Evolutionary conservation across 768 basidiomycete genomes (phyloP).

Genomic region (Suillus luteus): DNA sequence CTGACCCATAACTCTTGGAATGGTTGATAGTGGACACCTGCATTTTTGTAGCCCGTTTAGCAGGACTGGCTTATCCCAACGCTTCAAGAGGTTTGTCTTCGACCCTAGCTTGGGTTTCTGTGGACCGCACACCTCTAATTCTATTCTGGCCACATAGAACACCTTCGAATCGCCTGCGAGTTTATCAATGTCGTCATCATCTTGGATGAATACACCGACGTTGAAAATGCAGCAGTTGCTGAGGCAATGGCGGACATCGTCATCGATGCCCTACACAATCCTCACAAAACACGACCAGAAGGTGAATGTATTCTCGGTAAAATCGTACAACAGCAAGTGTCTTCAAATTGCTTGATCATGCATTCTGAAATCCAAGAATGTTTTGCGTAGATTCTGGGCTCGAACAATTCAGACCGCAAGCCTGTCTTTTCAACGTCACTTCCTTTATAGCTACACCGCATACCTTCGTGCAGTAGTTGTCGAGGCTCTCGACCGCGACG

Average conservation of each 20-base stretch:
- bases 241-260: conserved; percentile 12
- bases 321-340: conserved; percentile 16
- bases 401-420: conserved; percentile 4
- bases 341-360: not conserved
- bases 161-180: conserved; percentile 31
- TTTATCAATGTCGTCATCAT: conserved; percentile 35
- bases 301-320: conserved; percentile 17
- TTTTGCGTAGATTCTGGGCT: conserved; percentile 14
- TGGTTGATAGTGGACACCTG: not conserved
- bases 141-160: conserved; percentile 16
- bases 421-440: conserved; percentile 12
- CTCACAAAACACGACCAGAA: conserved; percentile 12
- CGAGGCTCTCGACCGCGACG: conserved; percentile 12
- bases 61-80: conserved; percentile 10
- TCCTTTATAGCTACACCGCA: conserved; percentile 8
- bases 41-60: conserved; percentile 9
- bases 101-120: not conserved
- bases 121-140: not conserved
- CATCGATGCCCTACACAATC: conserved; percentile 15
- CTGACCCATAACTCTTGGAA: not conserved
- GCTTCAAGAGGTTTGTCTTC: conserved; percentile 9
- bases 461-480: conserved; percentile 9
- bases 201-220: conserved; percentile 36
- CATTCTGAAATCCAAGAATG: not conserved
- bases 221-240: conserved; percentile 11